Conservation (phyloP, 1,139 yeast genomes). For the Hyphopichia wangnamkhiaoensis region DNA sequence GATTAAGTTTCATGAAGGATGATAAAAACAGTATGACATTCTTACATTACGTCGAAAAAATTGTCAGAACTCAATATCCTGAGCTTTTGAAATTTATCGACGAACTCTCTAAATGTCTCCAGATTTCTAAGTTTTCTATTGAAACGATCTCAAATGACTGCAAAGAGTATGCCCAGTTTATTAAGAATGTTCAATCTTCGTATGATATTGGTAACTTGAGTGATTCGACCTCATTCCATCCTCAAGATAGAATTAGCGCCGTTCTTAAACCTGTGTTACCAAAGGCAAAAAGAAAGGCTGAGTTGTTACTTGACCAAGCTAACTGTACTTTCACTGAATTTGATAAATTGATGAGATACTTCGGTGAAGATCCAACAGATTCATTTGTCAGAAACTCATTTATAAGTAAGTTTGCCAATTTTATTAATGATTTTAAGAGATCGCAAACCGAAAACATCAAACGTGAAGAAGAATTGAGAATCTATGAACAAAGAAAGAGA, state of each 20-base stretch:
- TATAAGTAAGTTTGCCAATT: constrained; percentile 71
- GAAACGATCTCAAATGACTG: constrained; percentile 70
- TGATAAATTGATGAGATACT: constrained; percentile 67
- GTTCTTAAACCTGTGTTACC: constrained; percentile 67
- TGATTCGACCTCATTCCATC: constrained; percentile 74
- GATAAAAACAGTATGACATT: constrained; percentile 78
- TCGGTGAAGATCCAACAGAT: constrained; percentile 78
- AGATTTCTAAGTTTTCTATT: constrained; percentile 64
- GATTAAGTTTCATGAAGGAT: constrained; percentile 76
- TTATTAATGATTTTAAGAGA: constrained; percentile 71
- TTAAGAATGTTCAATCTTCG: constrained; percentile 70
- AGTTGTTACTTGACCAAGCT: constrained; percentile 62
- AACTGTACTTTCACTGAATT: constrained; percentile 65
- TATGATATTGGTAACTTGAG: constrained; percentile 76
- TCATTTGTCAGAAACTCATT: constrained; percentile 66
- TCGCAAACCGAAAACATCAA: constrained; percentile 76
- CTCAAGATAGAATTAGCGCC: constrained; percentile 63
- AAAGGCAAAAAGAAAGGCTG: constrained; percentile 67
- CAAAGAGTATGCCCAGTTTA: constrained; percentile 52
- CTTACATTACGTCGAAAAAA: constrained; percentile 76
- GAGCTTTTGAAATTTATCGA: constrained; percentile 58
- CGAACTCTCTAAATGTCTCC: constrained; percentile 59
- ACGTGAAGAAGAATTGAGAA: constrained; percentile 76
- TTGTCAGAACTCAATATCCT: constrained; percentile 68
- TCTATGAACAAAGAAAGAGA: constrained; percentile 73